Evolutionary conservation across 441 rosid species (phyloP), one percentile per base, ranked within the genome.

Genomic region (Gossypium aridum): DNA sequence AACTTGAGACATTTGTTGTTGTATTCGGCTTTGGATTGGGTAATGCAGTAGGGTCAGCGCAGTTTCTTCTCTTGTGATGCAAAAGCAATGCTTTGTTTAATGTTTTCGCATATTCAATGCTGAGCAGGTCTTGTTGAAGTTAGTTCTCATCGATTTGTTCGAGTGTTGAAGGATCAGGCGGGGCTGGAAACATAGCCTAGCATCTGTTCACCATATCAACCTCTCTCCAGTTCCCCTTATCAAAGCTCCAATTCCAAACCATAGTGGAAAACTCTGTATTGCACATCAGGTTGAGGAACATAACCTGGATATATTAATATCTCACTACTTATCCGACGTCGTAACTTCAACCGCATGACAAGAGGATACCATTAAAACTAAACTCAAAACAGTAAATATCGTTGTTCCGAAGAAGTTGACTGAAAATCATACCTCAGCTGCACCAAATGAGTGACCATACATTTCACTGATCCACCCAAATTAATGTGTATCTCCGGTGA

Each of bases 401-500:
- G 51, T 37, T 67, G 64, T 60, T 12, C 7, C 37, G 1, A 26
- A 28, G 2, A 62, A n/a, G 66, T 28, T 26, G 75, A 3, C 13
- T 43, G 76, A 75, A 51, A 69, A 20, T 31, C 45, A 70, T 87
- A 91, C 98, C 99, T 96, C 98, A 51, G 99, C 98, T 49, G 99
- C 99, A 16, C 96, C 99, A 54, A 96, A 96, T 51, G 99, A 92
- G 83, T 96, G 92, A 61, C 99, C 99, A 71, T 96, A 96, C 99
- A 96, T 96, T 81, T 96, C 99, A 74, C 98, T 96, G 73, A 96
- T 96, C 99, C 99, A 96, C 71, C 99, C 97, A 59, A 97, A 91
- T 69, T 83, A 83, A 79, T 88, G 93, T 78, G 92, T 79, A 77
- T 96, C 99, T 61, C 99, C 99, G 0, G 99, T 91, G 79, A 96